These are phyloP conservation scores for Cladosporium oxysporum DNA, from an alignment of 2,329 filamentous ascomycete genomes.

Conservation along the genomic window DNA sequence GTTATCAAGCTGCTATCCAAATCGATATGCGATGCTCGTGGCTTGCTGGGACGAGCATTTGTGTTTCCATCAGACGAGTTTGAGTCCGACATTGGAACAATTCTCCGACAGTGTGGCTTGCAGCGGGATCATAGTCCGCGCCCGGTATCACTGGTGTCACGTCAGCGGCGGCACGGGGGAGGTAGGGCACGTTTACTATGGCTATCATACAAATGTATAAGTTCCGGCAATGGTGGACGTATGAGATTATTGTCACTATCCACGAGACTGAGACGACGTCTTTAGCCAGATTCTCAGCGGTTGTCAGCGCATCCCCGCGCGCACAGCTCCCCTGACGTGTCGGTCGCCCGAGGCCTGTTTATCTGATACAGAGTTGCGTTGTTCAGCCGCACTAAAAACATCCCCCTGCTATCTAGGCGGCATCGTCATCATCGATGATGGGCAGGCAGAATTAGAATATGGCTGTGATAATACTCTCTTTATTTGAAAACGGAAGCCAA, in stretches of 20 bases:
- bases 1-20: constrained; percentile 13
- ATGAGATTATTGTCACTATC: background rate
- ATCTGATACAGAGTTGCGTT: background rate
- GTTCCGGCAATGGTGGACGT: background rate
- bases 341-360: background rate
- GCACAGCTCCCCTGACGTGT: background rate
- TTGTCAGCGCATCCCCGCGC: background rate
- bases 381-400: background rate
- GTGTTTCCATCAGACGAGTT: background rate
- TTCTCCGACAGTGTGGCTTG: background rate
- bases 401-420: background rate
- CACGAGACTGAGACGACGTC: background rate
- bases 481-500: background rate
- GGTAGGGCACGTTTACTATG: background rate
- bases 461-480: background rate
- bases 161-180: background rate
- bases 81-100: background rate
- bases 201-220: background rate
- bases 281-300: background rate
- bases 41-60: background rate
- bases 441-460: background rate
- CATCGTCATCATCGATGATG: background rate
- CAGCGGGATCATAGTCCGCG: background rate
- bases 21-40: background rate
- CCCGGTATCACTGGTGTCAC: background rate